Evolutionary conservation across 306 rosid genomes (phyloP).

Genomic region (Erythrophleum fordii): DNA sequence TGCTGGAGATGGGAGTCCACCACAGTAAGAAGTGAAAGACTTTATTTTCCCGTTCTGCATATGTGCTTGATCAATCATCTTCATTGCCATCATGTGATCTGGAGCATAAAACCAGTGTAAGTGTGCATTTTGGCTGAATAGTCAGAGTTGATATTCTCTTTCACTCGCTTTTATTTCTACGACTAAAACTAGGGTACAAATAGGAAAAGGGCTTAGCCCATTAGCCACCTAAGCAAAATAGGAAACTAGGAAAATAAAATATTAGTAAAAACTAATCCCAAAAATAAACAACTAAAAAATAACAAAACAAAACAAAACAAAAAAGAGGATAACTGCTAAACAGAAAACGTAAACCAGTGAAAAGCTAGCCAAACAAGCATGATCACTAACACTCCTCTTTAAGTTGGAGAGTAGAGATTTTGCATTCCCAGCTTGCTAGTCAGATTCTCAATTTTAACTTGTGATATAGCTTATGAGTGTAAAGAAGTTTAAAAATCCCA

Average conservation of each 20-base stretch:
- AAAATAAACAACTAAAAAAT: not conserved
- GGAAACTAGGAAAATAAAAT: not conserved
- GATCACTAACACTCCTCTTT: too few relatives aligned
- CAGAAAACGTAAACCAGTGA: not conserved
- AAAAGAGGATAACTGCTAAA: not conserved
- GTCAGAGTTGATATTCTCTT: not conserved
- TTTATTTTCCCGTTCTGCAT: conserved; percentile 64
- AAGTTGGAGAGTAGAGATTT: too few relatives aligned
- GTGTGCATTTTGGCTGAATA: not conserved
- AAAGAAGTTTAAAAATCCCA: too few relatives aligned
- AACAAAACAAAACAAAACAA: too few relatives aligned
- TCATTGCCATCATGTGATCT: conserved; percentile 99
- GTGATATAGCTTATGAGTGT: too few relatives aligned
- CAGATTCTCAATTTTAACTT: too few relatives aligned
- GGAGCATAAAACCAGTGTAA: conserved; percentile 39
- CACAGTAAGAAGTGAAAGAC: conserved; percentile 90
- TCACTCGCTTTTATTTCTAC: not conserved
- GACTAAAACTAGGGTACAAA: not conserved
- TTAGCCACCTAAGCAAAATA: not conserved
- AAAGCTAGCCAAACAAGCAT: not conserved
- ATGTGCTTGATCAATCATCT: conserved; percentile 84
- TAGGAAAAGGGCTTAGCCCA: not conserved
- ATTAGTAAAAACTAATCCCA: not conserved
- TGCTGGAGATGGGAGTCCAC: conserved; percentile 95
- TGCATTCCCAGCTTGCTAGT: too few relatives aligned